These are phyloP conservation scores for Fusarium sp. DNA, from an alignment of 2,329 filamentous ascomycete genomes.

Conservation along the genomic window DNA sequence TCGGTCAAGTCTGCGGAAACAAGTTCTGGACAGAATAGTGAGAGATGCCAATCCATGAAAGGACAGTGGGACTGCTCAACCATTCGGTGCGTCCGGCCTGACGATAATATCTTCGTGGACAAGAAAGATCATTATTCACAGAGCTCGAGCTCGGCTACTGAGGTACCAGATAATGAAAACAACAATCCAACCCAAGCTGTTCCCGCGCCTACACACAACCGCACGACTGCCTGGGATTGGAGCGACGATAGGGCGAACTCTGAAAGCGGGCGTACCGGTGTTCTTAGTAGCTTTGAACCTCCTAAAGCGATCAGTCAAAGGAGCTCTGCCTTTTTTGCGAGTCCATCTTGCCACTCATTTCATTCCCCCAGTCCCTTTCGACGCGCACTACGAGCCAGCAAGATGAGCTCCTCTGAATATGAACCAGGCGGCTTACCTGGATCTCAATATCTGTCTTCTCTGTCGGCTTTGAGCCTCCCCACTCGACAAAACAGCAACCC, in stretches of 20 bases:
- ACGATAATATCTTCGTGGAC: slow-evolving; percentile 53
- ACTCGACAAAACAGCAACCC: slow-evolving; percentile 57
- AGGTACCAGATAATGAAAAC: slow-evolving; percentile 3
- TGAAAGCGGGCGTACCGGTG: background rate
- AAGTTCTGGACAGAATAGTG: background rate
- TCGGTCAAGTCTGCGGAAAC: slow-evolving; percentile 10
- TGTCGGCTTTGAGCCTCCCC: slow-evolving; percentile 57
- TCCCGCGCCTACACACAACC: background rate
- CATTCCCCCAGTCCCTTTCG: slow-evolving; percentile 69
- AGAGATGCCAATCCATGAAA: slow-evolving; percentile 1
- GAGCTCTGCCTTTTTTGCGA: slow-evolving; percentile 66
- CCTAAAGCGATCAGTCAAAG: slow-evolving; percentile 55
- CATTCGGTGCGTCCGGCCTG: slow-evolving; percentile 52
- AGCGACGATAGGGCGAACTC: background rate
- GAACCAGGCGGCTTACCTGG: slow-evolving; percentile 47
- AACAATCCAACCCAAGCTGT: background rate
- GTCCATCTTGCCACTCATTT: slow-evolving; percentile 65
- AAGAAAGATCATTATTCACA: background rate
- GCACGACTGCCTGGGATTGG: background rate
- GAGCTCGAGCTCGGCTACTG: slow-evolving; percentile 4
- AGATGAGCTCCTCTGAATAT: slow-evolving; percentile 54
- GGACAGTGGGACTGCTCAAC: slow-evolving; percentile 47
- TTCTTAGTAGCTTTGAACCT: slow-evolving; percentile 28
- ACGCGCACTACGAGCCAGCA: slow-evolving; percentile 63
- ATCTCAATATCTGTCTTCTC: slow-evolving; percentile 57